These are phyloP conservation scores for Debaryomyces sp. DNA, from an alignment of 1,139 yeast genomes.

Conservation along the genomic window DNA sequence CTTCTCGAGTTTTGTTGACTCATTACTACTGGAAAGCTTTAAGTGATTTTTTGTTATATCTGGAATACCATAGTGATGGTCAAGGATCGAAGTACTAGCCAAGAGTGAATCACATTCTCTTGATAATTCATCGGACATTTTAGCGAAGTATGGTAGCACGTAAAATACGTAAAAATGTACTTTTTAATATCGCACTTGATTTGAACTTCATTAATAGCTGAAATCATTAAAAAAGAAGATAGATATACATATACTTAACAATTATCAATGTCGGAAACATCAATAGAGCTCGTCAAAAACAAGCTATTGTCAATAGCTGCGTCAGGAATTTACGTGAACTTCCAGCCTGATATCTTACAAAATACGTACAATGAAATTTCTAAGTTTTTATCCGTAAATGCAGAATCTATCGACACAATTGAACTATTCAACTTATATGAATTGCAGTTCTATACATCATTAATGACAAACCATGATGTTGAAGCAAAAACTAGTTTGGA, in stretches of 20 bases:
- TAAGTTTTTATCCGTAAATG: constrained; percentile 29
- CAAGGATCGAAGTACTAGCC: constrained; percentile 23
- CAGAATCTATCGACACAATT: constrained; percentile 39
- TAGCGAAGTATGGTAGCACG: background rate
- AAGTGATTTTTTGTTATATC: constrained; percentile 9
- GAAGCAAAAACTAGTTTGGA: constrained; percentile 72
- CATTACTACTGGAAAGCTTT: background rate
- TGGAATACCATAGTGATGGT: constrained; percentile 34
- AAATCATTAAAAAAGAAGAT: background rate
- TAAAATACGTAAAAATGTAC: background rate
- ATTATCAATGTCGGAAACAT: background rate
- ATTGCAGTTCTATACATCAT: constrained; percentile 67
- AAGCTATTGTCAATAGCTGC: constrained; percentile 28
- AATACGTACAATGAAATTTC: constrained; percentile 35
- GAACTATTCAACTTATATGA: constrained; percentile 69
- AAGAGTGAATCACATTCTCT: constrained; percentile 26
- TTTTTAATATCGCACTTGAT: constrained; percentile 3
- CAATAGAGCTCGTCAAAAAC: constrained; percentile 21
- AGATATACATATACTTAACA: background rate
- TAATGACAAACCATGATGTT: constrained; percentile 64
- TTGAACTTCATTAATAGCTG: no score
- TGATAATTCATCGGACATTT: constrained; percentile 22
- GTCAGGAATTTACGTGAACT: constrained; percentile 40
- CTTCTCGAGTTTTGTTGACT: constrained; percentile 19
- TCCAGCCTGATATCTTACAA: constrained; percentile 37